phyloP scores from a whole-genome alignment of 768 basidiomycete genomes.

The Podaxis carcinomalis region DNA sequence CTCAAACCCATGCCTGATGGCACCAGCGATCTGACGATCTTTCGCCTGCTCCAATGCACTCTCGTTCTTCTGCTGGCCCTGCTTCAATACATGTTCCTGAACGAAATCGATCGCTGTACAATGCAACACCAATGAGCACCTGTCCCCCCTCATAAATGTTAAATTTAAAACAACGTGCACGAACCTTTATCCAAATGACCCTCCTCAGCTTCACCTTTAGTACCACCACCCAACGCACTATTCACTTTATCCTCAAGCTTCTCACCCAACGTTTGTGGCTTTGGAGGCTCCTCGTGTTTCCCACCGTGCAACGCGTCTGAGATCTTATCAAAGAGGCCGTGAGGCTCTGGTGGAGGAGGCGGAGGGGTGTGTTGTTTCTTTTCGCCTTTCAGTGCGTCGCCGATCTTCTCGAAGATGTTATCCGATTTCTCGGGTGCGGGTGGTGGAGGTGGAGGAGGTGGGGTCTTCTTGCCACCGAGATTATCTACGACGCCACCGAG shows the following conservation, averaged over 20 bases:
- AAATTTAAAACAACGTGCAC: background rate
- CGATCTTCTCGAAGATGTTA: slow-evolving; percentile 14
- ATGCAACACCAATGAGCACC: background rate
- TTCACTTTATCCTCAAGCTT: slow-evolving; percentile 17
- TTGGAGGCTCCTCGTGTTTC: slow-evolving; percentile 12
- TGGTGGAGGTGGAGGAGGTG: slow-evolving; percentile 9
- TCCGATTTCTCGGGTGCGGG: slow-evolving; percentile 8
- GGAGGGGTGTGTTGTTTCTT: slow-evolving; percentile 12
- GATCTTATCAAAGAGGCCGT: slow-evolving; percentile 13
- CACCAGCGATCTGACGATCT: slow-evolving; percentile 33
- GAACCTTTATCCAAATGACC: slow-evolving; percentile 29
- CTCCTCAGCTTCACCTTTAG: slow-evolving; percentile 21
- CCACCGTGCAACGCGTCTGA: slow-evolving; percentile 6
- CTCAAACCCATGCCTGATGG: slow-evolving; percentile 27
- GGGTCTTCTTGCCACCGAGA: too few species aligned
- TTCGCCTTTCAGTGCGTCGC: slow-evolving; percentile 6
- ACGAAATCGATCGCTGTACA: slow-evolving; percentile 33
- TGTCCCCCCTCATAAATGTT: background rate
- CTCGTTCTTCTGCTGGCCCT: slow-evolving; percentile 35
- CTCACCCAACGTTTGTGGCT: slow-evolving; percentile 11
- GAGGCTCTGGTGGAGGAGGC: slow-evolving; percentile 11
- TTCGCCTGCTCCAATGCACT: slow-evolving; percentile 35
- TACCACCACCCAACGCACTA: slow-evolving; percentile 21
- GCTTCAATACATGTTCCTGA: slow-evolving; percentile 35
- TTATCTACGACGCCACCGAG: too few species aligned